Percentiles rank a stretch among this genome's conserved stretches.
phyloP scores from a whole-genome alignment of 768 basidiomycete genomes.

The Polyporus arcularius region DNA sequence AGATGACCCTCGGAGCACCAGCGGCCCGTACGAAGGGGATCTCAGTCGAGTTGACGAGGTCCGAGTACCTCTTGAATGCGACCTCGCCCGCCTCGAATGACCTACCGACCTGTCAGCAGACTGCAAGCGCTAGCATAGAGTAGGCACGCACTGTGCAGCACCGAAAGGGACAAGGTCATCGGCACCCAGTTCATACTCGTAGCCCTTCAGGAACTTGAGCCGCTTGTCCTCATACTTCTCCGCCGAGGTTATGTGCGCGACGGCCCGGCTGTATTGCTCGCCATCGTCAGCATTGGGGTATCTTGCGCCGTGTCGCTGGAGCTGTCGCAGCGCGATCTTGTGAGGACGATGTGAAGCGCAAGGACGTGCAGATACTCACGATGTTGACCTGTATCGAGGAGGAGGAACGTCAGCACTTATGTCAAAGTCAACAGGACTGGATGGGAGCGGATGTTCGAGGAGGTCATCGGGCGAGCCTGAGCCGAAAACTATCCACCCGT shows the following conservation, averaged over 20 bases:
- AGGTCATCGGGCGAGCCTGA: no score
- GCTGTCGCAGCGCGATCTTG: slow-evolving; percentile 37
- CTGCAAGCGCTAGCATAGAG: background rate
- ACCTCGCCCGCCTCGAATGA: slow-evolving; percentile 53
- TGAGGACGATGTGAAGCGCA: background rate
- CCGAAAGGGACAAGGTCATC: slow-evolving; percentile 70
- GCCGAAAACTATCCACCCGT: no score
- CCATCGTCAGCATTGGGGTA: slow-evolving; percentile 61
- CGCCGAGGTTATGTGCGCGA: slow-evolving; percentile 57
- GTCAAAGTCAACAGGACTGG: no score
- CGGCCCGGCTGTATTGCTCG: slow-evolving; percentile 44
- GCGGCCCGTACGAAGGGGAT: slow-evolving; percentile 58
- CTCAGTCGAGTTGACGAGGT: slow-evolving; percentile 43
- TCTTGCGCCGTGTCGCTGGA: slow-evolving; percentile 81
- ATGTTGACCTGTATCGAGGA: slow-evolving; percentile 52
- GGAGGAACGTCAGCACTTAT: background rate
- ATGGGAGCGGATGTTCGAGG: no score
- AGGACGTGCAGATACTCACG: slow-evolving; percentile 47
- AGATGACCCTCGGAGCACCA: slow-evolving; percentile 57
- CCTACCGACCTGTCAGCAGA: slow-evolving; percentile 27
- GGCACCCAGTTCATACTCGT: slow-evolving; percentile 57
- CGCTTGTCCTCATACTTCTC: slow-evolving; percentile 43
- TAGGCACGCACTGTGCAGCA: slow-evolving; percentile 53
- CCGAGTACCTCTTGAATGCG: slow-evolving; percentile 54
- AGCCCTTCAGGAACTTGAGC: slow-evolving; percentile 60